phyloP scores from a whole-genome alignment of 169 alveolate species.

The Eimeria tenella region DNA sequence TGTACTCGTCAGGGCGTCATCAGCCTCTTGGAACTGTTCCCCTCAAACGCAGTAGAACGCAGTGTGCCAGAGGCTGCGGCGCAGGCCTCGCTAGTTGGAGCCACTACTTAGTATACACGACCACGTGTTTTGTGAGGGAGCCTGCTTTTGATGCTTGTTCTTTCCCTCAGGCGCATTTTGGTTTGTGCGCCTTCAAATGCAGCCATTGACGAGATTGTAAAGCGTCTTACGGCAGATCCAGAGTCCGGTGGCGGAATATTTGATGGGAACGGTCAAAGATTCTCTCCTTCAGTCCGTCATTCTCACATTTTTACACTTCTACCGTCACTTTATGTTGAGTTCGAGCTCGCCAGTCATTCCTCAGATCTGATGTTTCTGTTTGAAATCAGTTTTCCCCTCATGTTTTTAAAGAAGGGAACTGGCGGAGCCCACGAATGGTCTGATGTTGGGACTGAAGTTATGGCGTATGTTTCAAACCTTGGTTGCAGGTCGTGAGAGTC shows the following conservation, averaged over 20 bases:
- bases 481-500: constrained; percentile 89
- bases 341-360: neutral
- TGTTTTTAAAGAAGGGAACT: too few relatives aligned
- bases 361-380: neutral
- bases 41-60: too few relatives aligned
- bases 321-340: neutral
- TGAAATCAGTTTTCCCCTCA: neutral
- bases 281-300: constrained; percentile 86
- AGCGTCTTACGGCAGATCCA: constrained; percentile 87
- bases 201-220: constrained; percentile 98
- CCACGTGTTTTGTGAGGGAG: neutral
- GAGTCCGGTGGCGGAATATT: constrained; percentile 90
- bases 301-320: neutral
- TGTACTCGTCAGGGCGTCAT: too few relatives aligned
- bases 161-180: constrained; percentile 85
- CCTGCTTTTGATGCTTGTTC: neutral
- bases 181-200: constrained; percentile 99
- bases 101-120: too few relatives aligned
- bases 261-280: constrained; percentile 89
- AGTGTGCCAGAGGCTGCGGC: too few relatives aligned
- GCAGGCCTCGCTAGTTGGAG: too few relatives aligned
- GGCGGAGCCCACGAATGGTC: too few relatives aligned
- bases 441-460: neutral
- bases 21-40: too few relatives aligned
- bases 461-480: neutral